A percentile compares a stretch with the other conserved stretches of the same genome.
phyloP scores from a whole-genome alignment of 768 basidiomycete genomes.

The Rhodotorula sphaerocarpa region DNA sequence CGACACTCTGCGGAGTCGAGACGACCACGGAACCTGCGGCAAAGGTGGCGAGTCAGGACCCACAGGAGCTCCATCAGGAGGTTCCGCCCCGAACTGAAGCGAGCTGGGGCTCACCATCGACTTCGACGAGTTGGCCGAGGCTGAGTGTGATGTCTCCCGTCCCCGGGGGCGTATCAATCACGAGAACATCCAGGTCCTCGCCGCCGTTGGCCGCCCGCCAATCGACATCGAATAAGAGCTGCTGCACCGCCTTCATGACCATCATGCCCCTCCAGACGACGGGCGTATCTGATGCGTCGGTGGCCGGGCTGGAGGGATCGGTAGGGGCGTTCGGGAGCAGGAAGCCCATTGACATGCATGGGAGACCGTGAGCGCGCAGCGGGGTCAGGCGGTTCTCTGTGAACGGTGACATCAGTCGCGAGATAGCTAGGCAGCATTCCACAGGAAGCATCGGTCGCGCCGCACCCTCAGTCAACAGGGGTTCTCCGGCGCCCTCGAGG shows the following conservation, averaged over 20 bases:
- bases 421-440: too few species aligned
- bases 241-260: slow-evolving; percentile 97
- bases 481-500: slow-evolving; percentile 67
- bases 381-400: slow-evolving; percentile 71
- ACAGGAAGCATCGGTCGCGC: too few species aligned
- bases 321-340: slow-evolving; percentile 54
- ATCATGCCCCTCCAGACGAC: slow-evolving; percentile 94
- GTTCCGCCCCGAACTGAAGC: too few species aligned
- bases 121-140: slow-evolving; percentile 72
- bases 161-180: slow-evolving; percentile 93
- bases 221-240: slow-evolving; percentile 90
- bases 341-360: slow-evolving; percentile 97
- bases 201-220: slow-evolving; percentile 53
- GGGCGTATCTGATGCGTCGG: slow-evolving; percentile 53
- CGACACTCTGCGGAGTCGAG: slow-evolving; percentile 91
- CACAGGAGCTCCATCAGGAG: too few species aligned
- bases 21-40: slow-evolving; percentile 76
- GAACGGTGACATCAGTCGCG: not conserved
- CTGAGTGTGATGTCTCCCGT: slow-evolving; percentile 94
- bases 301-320: not conserved
- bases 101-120: slow-evolving; percentile 60
- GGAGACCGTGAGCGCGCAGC: slow-evolving; percentile 74
- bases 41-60: not conserved
- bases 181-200: slow-evolving; percentile 66
- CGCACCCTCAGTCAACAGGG: slow-evolving; percentile 62